Conservation (phyloP, 805 yeast species). For the Metschnikowia corniflorae region DNA sequence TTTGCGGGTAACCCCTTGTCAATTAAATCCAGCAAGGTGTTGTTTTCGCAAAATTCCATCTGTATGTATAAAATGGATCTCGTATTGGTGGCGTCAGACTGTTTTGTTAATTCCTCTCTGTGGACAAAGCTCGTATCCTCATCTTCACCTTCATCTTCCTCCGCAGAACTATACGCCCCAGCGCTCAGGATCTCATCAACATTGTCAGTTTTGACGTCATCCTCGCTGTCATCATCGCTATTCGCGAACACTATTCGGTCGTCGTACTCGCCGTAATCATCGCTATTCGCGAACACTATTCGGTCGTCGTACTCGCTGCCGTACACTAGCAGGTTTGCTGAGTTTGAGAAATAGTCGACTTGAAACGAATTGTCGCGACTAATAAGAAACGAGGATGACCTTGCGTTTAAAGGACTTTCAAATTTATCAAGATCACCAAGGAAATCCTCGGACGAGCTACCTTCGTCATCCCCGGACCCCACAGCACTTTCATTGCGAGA, state of each 20-base stretch:
- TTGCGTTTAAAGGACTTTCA: slow-evolving; percentile 22
- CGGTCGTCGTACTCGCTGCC: slow-evolving; percentile 27
- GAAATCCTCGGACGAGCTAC: slow-evolving; percentile 16
- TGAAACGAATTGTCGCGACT: slow-evolving; percentile 26
- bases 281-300: slow-evolving; percentile 32
- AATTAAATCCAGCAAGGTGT: slow-evolving; percentile 80
- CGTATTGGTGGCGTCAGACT: background rate
- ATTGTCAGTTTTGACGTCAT: background rate
- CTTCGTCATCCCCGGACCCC: slow-evolving; percentile 6
- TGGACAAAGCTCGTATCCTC: background rate
- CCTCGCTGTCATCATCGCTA: background rate
- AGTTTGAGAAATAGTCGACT: slow-evolving; percentile 68
- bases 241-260: slow-evolving; percentile 28
- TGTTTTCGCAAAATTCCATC: slow-evolving; percentile 98
- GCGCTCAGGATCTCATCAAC: background rate
- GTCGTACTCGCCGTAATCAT: slow-evolving; percentile 22
- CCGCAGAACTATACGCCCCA: slow-evolving; percentile 1
- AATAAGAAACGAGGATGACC: slow-evolving; percentile 18
- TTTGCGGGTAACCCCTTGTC: slow-evolving; percentile 64
- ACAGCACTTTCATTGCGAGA: slow-evolving; percentile 21
- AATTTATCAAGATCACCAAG: slow-evolving; percentile 16
- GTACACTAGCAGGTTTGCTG: slow-evolving; percentile 56
- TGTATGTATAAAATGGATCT: slow-evolving; percentile 83
- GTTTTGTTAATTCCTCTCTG: background rate
- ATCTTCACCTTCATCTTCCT: slow-evolving; percentile 10